Conservation (phyloP, 2,329 filamentous ascomycete species). For the Xylariaceae sp. region DNA sequence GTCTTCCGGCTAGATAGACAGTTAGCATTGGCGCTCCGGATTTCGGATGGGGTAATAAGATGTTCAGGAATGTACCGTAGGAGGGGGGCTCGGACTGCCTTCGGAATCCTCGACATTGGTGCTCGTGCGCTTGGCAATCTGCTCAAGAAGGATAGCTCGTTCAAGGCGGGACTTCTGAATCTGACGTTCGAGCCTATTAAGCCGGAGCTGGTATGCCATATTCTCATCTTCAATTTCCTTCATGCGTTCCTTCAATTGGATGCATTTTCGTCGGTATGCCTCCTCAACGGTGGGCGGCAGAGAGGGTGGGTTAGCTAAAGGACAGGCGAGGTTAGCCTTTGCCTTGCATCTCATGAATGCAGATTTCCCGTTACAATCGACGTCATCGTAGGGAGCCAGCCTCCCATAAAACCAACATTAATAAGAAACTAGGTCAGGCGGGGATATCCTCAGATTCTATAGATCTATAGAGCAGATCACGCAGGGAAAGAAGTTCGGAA, state of each 20-base stretch:
- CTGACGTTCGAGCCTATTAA: constrained; percentile 78
- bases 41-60: constrained; percentile 9
- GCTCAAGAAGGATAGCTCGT: constrained; percentile 73
- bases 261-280: constrained; percentile 95
- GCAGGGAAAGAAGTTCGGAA: too few relatives aligned
- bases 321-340: constrained; percentile 37
- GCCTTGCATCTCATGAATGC: constrained; percentile 1
- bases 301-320: constrained; percentile 55
- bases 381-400: too few relatives aligned
- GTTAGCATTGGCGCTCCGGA: constrained; percentile 29
- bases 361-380: neutral
- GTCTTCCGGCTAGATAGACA: constrained; percentile 65
- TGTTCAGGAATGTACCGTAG: constrained; percentile 60
- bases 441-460: neutral
- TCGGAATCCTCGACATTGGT: constrained; percentile 78
- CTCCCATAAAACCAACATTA: too few relatives aligned
- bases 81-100: constrained; percentile 77
- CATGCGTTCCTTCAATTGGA: constrained; percentile 88
- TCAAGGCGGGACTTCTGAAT: constrained; percentile 92
- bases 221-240: constrained; percentile 92
- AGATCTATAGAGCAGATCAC: too few relatives aligned
- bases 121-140: constrained; percentile 74
- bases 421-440: neutral
- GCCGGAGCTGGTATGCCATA: constrained; percentile 77
- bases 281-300: constrained; percentile 90